Evolutionary conservation across 2,329 filamentous ascomycete genomes (phyloP), one percentile per base, ranked within the genome.

Genomic region (Triangularia setosa): DNA sequence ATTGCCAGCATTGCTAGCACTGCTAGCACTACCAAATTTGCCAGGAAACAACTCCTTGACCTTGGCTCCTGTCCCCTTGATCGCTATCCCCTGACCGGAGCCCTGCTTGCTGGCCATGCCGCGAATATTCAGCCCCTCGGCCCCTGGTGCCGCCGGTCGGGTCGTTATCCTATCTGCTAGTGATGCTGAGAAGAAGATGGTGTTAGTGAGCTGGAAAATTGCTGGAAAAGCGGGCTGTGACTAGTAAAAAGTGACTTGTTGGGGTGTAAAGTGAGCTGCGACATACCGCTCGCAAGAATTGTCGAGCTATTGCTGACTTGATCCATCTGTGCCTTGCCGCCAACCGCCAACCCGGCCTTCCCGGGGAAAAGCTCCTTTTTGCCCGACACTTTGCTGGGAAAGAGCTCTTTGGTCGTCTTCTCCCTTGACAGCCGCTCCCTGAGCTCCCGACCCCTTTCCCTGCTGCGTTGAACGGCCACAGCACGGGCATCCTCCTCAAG

Each of bases 1-100:
- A 72, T 91, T 74, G 24, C 79, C 80, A 54, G 87, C 84, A 68
- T 86, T 89, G 16, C 81, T 81, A 0, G 90, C 77, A 72, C 91
- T 74, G 25, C 85, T 86, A 1, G 83, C 76, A 72, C 91, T 74
- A 24, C 79, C 80, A 54, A 87, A 84, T 68, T 86, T 89, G 16
- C 81, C 81, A 0, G 90, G 90, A 70, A 92, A 92, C 21, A 93
- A 75, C 74, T 93, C 90, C 68, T 85, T 88, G 1, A 81, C 83
- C 6, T 72, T 80, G 70, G 77, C 79, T 2, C 90, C 90, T 72
- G 81, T 79, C 1, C 90, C 90, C 72, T 90, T 92, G 74, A 92
- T 92, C 11, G 82, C 79, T 67, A 91, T 83, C 0, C 83, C 86
- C 24, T 78, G 78, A 28, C 80, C 78, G 14, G 76, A 73, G 33